A percentile compares a stretch with the other conserved stretches of the same genome.
Conservation (phyloP, 2,329 filamentous ascomycete genomes). For the Aspergillus tubingensis region DNA sequence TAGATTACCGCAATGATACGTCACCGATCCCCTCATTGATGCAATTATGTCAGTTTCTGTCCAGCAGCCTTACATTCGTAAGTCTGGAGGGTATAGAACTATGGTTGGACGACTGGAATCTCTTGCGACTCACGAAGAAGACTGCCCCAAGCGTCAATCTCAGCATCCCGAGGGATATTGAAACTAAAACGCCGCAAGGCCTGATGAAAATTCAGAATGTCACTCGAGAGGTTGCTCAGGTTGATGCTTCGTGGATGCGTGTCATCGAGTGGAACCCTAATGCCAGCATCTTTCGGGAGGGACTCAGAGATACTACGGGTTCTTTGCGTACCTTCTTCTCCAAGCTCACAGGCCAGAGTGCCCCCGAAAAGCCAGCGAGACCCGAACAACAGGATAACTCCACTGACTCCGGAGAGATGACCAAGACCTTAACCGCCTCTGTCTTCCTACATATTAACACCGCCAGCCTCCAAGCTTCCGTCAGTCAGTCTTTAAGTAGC, state of each 20-base stretch:
- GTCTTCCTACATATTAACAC: constrained; percentile 90
- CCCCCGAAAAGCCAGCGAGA: constrained; percentile 40
- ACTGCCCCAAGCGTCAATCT: constrained; percentile 74
- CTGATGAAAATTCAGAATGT: constrained; percentile 85
- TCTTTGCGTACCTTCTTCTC: constrained; percentile 80
- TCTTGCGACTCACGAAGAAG: constrained; percentile 80
- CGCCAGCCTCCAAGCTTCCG: constrained; percentile 75
- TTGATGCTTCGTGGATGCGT: constrained; percentile 87
- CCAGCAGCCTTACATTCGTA: constrained; percentile 94
- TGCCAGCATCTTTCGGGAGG: constrained; percentile 39
- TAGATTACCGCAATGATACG: constrained; percentile 88
- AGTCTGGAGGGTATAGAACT: constrained; percentile 84
- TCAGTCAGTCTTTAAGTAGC: constrained; percentile 70
- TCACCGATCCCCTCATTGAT: constrained; percentile 84
- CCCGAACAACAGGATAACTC: constrained; percentile 61
- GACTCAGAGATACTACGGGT: constrained; percentile 50
- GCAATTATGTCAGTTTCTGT: constrained; percentile 86
- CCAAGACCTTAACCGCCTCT: constrained; percentile 68
- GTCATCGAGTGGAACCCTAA: constrained; percentile 81
- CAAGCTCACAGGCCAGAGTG: constrained; percentile 64
- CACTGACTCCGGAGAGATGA: constrained; percentile 69
- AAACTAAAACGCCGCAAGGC: constrained; percentile 79
- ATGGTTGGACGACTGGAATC: constrained; percentile 82
- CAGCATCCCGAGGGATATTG: constrained; percentile 73
- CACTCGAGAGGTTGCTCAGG: constrained; percentile 83